Base-by-base conservation (phyloP, 768 basidiomycete species). In the Tephrocybe rancida region DNA sequence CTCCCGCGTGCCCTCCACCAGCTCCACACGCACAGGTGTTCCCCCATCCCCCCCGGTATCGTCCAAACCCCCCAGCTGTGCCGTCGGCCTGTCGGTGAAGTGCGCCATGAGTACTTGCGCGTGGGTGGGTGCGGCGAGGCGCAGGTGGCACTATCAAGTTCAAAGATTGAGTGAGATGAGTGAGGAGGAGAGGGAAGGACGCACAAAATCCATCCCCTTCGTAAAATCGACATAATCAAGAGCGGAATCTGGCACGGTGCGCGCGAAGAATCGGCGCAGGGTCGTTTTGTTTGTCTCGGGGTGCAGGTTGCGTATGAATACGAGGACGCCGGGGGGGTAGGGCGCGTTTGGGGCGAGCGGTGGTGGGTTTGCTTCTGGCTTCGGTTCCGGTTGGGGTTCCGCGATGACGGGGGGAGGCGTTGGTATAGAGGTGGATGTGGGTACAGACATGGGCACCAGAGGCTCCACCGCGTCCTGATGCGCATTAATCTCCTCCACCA, bases 201-300 rank as follows among this genome's bases (percentile, higher is more conserved):
- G 42, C 61, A 91, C 90, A 16, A 80, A 77, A 57, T 90, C 84
- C 76, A 88, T 84, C 14, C 88, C 86, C 65, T 91, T 92, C 58
- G 65, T 83, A 65, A 82, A 92, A 68, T 93, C 91, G 16, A 92
- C 79, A 50, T 94, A 94, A 62, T 92, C 88, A 25, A 93, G 66
- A 1, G 75, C 81, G 2, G 53, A 5, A n/a, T 21, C 37, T 4
- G 14, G 35, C 39, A 84, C 77, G 2, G 81, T 76, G 6, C 63
- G 64, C 0, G 73, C 61, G 55, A 92, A 85, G 5, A 90, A 65
- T 2, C 73, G 66, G 38, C 83, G 86, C 14, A 94, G 73, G 0
- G 88, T 86, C 0, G 92, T 92, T 67, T 92, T 92, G 65, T 92
- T 94, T 24, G 90, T 90, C 52, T 84, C 83, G 2, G 81, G 73